Evolutionary conservation across 805 yeast genomes (phyloP).

Genomic region (Myxozyma lipomycoides): DNA sequence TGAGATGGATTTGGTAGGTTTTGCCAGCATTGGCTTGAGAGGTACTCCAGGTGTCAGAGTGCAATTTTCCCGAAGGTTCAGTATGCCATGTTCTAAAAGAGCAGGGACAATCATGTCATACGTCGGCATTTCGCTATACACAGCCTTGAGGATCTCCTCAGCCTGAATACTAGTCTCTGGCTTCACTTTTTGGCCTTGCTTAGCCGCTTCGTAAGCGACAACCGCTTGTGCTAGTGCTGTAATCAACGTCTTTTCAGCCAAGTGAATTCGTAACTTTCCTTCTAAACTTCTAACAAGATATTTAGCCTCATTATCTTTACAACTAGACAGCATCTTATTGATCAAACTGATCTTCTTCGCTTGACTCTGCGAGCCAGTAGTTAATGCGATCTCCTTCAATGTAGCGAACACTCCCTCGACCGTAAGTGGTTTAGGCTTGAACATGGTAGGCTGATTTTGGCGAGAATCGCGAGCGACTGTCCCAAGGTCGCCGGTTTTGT

Average conservation of each 20-base stretch:
- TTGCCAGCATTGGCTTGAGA: slow-evolving; percentile 95
- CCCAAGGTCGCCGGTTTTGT: slow-evolving; percentile 85
- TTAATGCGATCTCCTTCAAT: slow-evolving; percentile 69
- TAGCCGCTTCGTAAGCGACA: slow-evolving; percentile 52
- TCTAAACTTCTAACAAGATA: slow-evolving; percentile 85
- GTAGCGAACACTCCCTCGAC: slow-evolving; percentile 68
- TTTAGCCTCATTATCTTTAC: slow-evolving; percentile 84
- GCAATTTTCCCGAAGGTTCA: slow-evolving; percentile 60
- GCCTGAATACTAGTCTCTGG: slow-evolving; percentile 55
- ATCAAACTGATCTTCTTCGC: slow-evolving; percentile 70
- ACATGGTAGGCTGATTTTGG: slow-evolving; percentile 85
- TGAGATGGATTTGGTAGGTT: slow-evolving; percentile 90
- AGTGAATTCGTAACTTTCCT: slow-evolving; percentile 86
- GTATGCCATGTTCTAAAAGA: slow-evolving; percentile 64
- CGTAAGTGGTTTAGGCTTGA: slow-evolving; percentile 78
- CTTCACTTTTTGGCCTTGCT: slow-evolving; percentile 34
- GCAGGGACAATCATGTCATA: slow-evolving; percentile 72
- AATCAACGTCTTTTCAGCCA: slow-evolving; percentile 90
- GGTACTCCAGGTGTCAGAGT: slow-evolving; percentile 89
- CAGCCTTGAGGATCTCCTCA: slow-evolving; percentile 76
- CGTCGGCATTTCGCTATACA: slow-evolving; percentile 81
- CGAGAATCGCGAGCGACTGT: slow-evolving; percentile 80
- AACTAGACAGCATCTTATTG: slow-evolving; percentile 78
- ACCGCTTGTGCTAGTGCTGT: slow-evolving; percentile 82
- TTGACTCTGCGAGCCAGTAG: slow-evolving; percentile 81